These are phyloP conservation scores for Boletus semigastroideus DNA, from an alignment of 1,284 basidiomycete species.

Conservation along the genomic window DNA sequence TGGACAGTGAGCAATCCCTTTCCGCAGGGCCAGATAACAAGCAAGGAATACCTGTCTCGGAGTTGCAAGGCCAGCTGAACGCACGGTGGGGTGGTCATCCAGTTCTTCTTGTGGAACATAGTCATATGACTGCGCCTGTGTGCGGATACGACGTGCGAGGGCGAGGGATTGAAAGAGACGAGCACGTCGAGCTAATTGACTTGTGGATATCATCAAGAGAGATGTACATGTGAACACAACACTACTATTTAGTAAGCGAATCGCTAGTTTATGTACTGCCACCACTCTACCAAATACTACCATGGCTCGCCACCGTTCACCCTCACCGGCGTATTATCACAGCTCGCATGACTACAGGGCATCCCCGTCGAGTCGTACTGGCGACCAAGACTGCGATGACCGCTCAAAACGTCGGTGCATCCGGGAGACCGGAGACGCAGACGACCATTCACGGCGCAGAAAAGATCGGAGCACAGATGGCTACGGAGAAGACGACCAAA, in stretches of 20 bases:
- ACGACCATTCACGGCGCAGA: slow-evolving; percentile 40
- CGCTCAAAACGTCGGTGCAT: slow-evolving; percentile 41
- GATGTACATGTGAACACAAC: not conserved
- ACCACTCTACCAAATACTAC: not conserved
- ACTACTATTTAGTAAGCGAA: no score
- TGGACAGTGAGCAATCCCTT: slow-evolving; percentile 7
- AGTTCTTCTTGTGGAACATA: slow-evolving; percentile 35
- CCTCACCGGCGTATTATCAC: slow-evolving; percentile 46
- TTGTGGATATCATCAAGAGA: slow-evolving; percentile 19
- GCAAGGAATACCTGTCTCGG: slow-evolving; percentile 59
- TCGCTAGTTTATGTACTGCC: not conserved
- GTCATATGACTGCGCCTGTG: slow-evolving; percentile 44
- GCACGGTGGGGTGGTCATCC: slow-evolving; percentile 26
- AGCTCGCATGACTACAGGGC: slow-evolving; percentile 32
- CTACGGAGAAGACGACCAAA: slow-evolving; percentile 41
- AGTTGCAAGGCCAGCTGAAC: slow-evolving; percentile 54
- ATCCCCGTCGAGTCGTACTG: slow-evolving; percentile 43
- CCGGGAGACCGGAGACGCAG: slow-evolving; percentile 37
- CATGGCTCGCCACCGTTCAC: slow-evolving; percentile 40
- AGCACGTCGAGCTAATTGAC: slow-evolving; percentile 19
- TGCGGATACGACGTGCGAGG: slow-evolving; percentile 37
- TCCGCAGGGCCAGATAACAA: not conserved
- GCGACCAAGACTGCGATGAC: slow-evolving; percentile 38
- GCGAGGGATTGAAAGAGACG: slow-evolving; percentile 22
- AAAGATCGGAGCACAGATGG: slow-evolving; percentile 46